Evolutionary conservation across 2,329 filamentous ascomycete species (phyloP).

Genomic region (Dothistroma septosporum): DNA sequence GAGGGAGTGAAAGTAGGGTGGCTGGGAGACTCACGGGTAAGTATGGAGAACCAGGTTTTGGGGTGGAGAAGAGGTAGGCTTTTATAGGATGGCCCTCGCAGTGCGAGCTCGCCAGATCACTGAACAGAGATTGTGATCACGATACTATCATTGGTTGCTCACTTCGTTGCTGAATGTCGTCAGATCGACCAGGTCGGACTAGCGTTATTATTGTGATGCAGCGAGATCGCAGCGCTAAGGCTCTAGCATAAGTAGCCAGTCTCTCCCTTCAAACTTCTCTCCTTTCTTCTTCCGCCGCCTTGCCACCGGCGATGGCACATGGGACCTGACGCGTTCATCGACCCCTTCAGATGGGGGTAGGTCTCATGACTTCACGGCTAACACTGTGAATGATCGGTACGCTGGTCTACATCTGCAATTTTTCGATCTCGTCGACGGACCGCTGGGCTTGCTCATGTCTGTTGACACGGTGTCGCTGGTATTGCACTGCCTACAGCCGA

Average conservation of each 20-base stretch:
- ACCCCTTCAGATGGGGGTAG: no score
- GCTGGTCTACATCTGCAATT: background rate
- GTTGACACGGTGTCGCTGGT: slow-evolving; percentile 5
- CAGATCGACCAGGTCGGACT: background rate
- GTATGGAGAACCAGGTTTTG: background rate
- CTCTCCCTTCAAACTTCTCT: background rate
- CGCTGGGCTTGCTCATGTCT: slow-evolving; percentile 10
- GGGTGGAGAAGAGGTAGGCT: background rate
- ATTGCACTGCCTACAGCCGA: slow-evolving; percentile 4
- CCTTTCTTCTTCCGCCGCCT: background rate
- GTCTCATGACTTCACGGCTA: background rate
- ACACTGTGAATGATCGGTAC: background rate
- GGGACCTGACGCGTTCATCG: no score
- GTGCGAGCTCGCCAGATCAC: background rate
- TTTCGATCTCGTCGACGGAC: slow-evolving; percentile 3
- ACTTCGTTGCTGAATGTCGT: background rate
- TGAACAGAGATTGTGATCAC: background rate
- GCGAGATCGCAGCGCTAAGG: background rate
- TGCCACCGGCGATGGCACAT: background rate
- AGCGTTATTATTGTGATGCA: background rate
- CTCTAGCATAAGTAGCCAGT: background rate
- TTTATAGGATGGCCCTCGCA: background rate
- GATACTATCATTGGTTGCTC: background rate
- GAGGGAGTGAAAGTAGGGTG: background rate
- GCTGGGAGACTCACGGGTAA: background rate